phyloP scores from a whole-genome alignment of 345 rosid species.

The Ceriops decandra region DNA sequence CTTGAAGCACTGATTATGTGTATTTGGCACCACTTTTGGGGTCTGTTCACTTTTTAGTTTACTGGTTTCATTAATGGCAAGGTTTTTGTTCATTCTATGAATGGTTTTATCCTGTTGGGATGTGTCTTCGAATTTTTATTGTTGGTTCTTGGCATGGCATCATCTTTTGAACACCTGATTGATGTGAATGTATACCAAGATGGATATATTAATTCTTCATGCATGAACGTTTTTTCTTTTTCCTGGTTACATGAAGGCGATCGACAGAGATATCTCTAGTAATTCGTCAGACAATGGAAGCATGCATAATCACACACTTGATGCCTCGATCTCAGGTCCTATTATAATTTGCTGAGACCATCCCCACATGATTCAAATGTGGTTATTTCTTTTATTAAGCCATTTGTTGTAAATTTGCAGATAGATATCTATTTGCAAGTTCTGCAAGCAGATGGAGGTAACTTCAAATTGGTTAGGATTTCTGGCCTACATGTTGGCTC shows the following conservation, averaged over 20 bases:
- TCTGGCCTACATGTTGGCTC: not conserved
- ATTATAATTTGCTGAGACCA: not conserved
- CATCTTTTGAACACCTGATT: not conserved
- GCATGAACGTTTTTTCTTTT: not conserved
- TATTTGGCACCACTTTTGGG: not conserved
- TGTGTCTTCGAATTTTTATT: no score
- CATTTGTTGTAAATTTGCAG: conserved; percentile 37
- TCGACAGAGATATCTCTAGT: conserved; percentile 92
- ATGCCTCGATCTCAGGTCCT: conserved; percentile 95
- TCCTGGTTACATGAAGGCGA: conserved; percentile 39
- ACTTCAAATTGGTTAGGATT: conserved; percentile 15
- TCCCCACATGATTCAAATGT: not conserved
- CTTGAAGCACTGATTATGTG: not conserved
- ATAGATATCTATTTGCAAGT: conserved; percentile 93
- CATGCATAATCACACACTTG: conserved; percentile 69
- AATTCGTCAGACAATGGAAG: conserved; percentile 95
- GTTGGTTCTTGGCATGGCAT: not conserved
- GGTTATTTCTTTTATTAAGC: conserved; percentile 7
- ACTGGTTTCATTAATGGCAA: no score
- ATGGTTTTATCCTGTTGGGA: no score
- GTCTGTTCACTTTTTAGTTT: not conserved
- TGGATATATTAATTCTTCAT: not conserved
- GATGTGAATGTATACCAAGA: no score
- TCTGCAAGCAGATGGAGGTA: conserved; percentile 99
- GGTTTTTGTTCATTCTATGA: no score